Percentiles rank a stretch among this genome's conserved stretches.
These are phyloP conservation scores for Ogataea sp. DNA, from an alignment of 805 yeast genomes.

Conservation along the genomic window DNA sequence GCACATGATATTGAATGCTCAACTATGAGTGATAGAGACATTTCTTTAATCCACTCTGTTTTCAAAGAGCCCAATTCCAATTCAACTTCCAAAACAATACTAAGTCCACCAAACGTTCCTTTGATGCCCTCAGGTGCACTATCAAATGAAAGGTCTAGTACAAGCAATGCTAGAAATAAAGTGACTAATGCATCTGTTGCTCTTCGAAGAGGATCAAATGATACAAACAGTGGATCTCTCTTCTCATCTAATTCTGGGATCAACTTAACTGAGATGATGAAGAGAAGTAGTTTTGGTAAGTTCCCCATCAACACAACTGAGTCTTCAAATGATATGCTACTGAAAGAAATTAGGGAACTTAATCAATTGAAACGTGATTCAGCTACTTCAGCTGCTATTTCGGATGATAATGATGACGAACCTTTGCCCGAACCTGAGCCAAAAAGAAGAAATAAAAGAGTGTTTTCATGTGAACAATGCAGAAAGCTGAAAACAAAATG, in stretches of 20 bases:
- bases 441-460: constrained; percentile 15
- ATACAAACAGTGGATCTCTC: not conserved
- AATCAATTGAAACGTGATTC: not conserved
- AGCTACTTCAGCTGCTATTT: not conserved
- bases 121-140: not conserved
- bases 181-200: too few species aligned
- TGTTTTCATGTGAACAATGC: constrained; percentile 41
- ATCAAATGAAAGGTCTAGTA: not conserved
- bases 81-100: not conserved
- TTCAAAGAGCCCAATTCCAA: not conserved
- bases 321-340: constrained; percentile 14
- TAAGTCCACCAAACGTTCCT: not conserved
- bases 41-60: not conserved
- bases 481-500: constrained; percentile 52
- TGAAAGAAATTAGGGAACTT: constrained; percentile 10
- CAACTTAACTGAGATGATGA: not conserved
- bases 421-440: not conserved
- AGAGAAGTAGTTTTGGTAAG: constrained; percentile 12
- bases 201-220: not conserved
- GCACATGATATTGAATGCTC: too few species aligned
- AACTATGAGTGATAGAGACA: not conserved
- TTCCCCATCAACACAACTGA: constrained; percentile 11
- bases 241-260: not conserved
- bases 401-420: not conserved
- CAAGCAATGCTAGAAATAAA: not conserved